Evolutionary conservation across 306 rosid genomes (phyloP).

Genomic region (Sophora flavescens): DNA sequence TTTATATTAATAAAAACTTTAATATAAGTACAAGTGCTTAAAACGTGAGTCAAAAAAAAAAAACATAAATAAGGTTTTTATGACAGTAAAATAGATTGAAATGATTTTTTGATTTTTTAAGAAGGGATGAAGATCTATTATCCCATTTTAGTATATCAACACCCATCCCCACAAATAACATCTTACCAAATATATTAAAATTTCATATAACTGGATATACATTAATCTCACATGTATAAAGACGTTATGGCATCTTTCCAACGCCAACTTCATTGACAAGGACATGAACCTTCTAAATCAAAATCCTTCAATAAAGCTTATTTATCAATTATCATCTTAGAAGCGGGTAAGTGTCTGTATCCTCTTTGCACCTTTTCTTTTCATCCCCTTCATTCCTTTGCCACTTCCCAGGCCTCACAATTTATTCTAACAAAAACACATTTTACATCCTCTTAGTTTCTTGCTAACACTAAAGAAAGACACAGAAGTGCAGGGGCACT

Average conservation of each 20-base stretch:
- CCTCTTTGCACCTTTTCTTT: background rate
- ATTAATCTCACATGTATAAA: background rate
- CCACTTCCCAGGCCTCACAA: background rate
- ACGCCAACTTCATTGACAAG: background rate
- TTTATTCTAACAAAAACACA: background rate
- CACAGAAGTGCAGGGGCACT: background rate
- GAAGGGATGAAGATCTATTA: too few species aligned
- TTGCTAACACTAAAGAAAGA: background rate
- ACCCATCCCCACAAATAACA: too few species aligned
- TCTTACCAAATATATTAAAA: too few species aligned
- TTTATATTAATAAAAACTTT: too few species aligned
- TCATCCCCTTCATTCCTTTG: background rate
- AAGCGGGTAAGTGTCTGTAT: background rate
- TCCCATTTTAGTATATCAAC: too few species aligned
- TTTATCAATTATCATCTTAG: background rate
- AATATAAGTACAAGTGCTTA: too few species aligned
- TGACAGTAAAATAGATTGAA: too few species aligned
- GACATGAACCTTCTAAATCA: background rate
- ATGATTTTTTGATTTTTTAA: too few species aligned
- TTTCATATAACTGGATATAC: background rate
- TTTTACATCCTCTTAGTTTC: background rate
- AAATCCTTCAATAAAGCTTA: background rate
- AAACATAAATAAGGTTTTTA: too few species aligned
- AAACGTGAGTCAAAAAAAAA: too few species aligned
- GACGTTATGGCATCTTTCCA: background rate